Conservation (phyloP, 2,329 filamentous ascomycete species). For the Dactylonectria macrodidyma region DNA sequence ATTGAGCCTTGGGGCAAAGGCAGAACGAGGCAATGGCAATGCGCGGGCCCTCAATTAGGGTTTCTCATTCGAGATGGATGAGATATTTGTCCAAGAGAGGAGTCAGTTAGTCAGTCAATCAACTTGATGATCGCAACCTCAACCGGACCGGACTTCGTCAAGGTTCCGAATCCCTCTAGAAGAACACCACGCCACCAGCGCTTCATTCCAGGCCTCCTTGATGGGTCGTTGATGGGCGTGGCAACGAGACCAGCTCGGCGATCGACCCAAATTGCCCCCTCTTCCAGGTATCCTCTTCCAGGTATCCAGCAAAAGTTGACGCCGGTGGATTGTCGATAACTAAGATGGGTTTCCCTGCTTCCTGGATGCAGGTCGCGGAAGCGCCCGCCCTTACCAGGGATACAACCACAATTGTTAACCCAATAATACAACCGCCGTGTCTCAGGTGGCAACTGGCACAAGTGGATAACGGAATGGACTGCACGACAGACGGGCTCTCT, state of each 20-base stretch:
- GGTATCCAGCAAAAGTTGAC: constrained; percentile 10
- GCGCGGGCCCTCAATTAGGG: neutral
- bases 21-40: neutral
- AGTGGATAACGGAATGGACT: constrained; percentile 7
- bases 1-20: neutral
- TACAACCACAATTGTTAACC: constrained; percentile 13
- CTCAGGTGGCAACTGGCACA: neutral
- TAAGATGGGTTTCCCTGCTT: constrained; percentile 8
- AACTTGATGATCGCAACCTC: constrained; percentile 11
- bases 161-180: constrained; percentile 6
- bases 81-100: neutral
- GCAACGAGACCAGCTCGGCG: neutral
- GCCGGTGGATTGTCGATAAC: constrained; percentile 25
- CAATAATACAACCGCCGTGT: constrained; percentile 7
- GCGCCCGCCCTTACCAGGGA: constrained; percentile 27
- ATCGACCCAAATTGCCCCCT: constrained; percentile 17
- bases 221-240: neutral
- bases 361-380: constrained; percentile 31
- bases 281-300: constrained; percentile 2
- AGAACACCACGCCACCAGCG: constrained; percentile 4
- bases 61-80: neutral
- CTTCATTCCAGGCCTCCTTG: neutral
- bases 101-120: neutral
- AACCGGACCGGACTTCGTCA: constrained; percentile 9
- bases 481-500: neutral